Evolutionary conservation across 768 basidiomycete genomes (phyloP).

Genomic region (Calocera viscosa): DNA sequence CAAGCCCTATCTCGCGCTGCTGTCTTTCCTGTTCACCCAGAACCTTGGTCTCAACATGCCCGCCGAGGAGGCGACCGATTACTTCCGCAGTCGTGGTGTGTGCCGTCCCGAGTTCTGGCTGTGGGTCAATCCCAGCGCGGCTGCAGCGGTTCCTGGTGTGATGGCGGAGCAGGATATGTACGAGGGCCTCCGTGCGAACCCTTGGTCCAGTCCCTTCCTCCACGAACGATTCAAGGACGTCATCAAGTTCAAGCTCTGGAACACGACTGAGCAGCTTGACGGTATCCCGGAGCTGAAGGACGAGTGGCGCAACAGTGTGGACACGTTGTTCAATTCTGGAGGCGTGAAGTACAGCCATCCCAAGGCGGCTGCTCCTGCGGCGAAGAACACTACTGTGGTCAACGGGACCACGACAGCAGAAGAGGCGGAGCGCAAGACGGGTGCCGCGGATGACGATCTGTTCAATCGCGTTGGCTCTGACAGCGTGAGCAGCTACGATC

Average conservation of each 20-base stretch:
- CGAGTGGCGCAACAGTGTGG: slow-evolving; percentile 71
- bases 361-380: slow-evolving; percentile 16
- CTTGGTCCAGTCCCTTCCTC: slow-evolving; percentile 92
- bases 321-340: slow-evolving; percentile 76
- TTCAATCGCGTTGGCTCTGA: slow-evolving; percentile 80
- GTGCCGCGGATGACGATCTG: slow-evolving; percentile 36
- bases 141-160: slow-evolving; percentile 77
- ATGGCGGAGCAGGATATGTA: slow-evolving; percentile 73
- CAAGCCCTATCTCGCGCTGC: slow-evolving; percentile 89
- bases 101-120: slow-evolving; percentile 93
- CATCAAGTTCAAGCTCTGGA: slow-evolving; percentile 95
- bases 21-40: slow-evolving; percentile 93
- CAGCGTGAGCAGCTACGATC: slow-evolving; percentile 76
- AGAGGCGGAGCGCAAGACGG: slow-evolving; percentile 15
- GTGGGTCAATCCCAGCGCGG: slow-evolving; percentile 98
- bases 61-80: slow-evolving; percentile 35
- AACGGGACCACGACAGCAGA: slow-evolving; percentile 13
- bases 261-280: slow-evolving; percentile 93
- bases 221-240: slow-evolving; percentile 84
- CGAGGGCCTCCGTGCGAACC: slow-evolving; percentile 58
- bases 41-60: slow-evolving; percentile 71
- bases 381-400: slow-evolving; percentile 24
- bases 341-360: slow-evolving; percentile 49
- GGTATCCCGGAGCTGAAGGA: slow-evolving; percentile 77
- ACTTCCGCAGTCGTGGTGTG: slow-evolving; percentile 30